Percentiles rank a stretch among this genome's conserved stretches.
Evolutionary conservation across 2,329 filamentous ascomycete species (phyloP).

Genomic region (Neurospora sp.): DNA sequence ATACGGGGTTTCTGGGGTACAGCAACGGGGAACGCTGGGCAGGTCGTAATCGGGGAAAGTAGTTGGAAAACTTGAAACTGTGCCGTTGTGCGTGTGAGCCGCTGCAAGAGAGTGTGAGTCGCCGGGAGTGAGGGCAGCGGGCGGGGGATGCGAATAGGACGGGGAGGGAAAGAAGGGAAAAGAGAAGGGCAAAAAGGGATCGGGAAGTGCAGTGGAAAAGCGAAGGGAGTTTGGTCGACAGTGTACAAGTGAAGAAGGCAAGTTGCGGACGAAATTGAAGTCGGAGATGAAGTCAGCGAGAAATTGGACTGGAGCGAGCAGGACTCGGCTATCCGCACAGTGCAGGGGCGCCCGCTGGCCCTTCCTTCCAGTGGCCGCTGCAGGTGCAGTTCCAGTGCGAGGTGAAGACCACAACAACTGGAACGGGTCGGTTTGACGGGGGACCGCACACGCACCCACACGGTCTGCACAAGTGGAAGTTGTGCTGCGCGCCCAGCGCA

Average conservation of each 20-base stretch:
- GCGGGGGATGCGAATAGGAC: background rate
- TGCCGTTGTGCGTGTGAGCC: slow-evolving; percentile 3
- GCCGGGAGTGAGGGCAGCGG: background rate
- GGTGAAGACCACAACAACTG: background rate
- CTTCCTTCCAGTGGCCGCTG: background rate
- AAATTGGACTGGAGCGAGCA: slow-evolving; percentile 5
- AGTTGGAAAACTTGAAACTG: background rate
- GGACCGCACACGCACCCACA: background rate
- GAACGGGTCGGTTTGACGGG: background rate
- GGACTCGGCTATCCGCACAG: background rate
- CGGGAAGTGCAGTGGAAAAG: background rate
- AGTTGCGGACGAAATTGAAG: slow-evolving; percentile 14
- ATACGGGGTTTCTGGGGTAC: slow-evolving; percentile 1
- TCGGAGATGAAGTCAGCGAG: slow-evolving; percentile 19
- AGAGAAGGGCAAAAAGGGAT: slow-evolving; percentile 3
- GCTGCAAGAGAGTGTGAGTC: slow-evolving; percentile 4
- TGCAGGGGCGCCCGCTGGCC: background rate
- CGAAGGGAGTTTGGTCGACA: background rate
- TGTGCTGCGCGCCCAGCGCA: background rate
- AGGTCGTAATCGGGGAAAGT: background rate
- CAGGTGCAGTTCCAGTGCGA: background rate
- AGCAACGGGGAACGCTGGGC: slow-evolving; percentile 1
- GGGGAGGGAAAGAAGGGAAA: slow-evolving; percentile 12
- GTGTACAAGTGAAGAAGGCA: background rate
- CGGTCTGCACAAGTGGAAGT: background rate